These are phyloP conservation scores for Herpetomonas muscarum DNA, from an alignment of 208 protist species.

Conservation along the genomic window DNA sequence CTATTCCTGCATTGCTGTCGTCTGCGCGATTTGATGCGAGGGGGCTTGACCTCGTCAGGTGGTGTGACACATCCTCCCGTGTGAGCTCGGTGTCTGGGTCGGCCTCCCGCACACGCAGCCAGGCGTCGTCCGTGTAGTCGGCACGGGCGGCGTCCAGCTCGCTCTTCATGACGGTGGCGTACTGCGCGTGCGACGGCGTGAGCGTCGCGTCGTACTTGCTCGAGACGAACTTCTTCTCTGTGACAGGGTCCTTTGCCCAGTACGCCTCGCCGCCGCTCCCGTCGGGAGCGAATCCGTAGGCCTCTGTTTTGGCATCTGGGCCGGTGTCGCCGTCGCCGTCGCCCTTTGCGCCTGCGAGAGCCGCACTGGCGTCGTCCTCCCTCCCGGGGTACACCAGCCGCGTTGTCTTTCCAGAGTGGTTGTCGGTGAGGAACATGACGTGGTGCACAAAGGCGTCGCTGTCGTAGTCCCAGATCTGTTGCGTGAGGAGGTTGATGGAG, in stretches of 20 bases:
- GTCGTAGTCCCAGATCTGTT: conserved; percentile 93
- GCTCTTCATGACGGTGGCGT: conserved; percentile 73
- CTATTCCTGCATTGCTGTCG: neutral
- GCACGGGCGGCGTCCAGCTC: conserved; percentile 62
- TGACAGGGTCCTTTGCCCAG: neutral
- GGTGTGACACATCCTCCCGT: neutral
- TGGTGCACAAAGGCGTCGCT: conserved; percentile 88
- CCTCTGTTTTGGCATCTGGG: conserved; percentile 3
- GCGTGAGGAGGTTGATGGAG: conserved; percentile 86
- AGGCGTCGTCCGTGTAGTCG: conserved; percentile 17
- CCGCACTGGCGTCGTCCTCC: conserved; percentile 15
- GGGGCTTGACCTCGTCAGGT: neutral
- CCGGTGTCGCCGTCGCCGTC: conserved; percentile 4
- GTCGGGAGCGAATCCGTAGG: neutral
- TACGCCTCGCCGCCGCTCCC: neutral
- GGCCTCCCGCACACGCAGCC: neutral
- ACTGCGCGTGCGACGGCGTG: conserved; percentile 62
- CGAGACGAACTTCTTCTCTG: conserved; percentile 69
- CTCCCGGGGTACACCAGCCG: conserved; percentile 71
- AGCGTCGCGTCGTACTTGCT: conserved; percentile 83
- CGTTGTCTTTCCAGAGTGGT: conserved; percentile 43
- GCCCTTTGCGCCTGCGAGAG: neutral
- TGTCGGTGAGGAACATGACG: conserved; percentile 63
- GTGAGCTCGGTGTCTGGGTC: neutral
- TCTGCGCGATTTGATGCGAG: neutral